phyloP scores from a whole-genome alignment of 2,329 filamentous ascomycete species.

The Aspergillus awamori region DNA sequence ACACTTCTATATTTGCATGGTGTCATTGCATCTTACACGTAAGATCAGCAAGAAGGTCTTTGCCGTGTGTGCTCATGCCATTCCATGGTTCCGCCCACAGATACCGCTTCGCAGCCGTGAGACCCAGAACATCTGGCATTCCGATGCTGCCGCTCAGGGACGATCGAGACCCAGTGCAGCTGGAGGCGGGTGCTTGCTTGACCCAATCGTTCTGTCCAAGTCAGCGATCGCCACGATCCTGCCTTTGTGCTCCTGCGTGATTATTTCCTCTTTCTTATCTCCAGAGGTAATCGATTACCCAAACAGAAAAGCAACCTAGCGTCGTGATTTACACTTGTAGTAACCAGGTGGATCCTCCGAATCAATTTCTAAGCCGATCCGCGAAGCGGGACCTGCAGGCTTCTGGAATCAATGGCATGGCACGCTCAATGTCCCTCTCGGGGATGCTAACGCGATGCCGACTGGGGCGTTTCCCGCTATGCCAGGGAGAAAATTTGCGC shows the following conservation, averaged over 20 bases:
- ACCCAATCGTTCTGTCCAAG: not conserved
- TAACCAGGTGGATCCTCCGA: not conserved
- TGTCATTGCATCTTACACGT: not conserved
- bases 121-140: not conserved
- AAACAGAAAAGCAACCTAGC: not conserved
- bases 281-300: not conserved
- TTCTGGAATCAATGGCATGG: conserved; percentile 1
- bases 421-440: not conserved
- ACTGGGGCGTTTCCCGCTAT: not conserved
- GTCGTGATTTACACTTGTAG: not conserved
- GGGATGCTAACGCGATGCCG: not conserved
- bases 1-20: not conserved
- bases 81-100: not conserved
- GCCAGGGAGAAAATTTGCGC: not conserved
- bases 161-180: not conserved
- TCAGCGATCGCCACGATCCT: not conserved
- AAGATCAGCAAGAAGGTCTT: not conserved
- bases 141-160: not conserved
- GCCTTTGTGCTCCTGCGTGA: not conserved
- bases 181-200: not conserved
- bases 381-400: not conserved
- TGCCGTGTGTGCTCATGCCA: not conserved
- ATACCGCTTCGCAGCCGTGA: not conserved
- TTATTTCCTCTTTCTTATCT: not conserved
- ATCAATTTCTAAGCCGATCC: conserved; percentile 1